phyloP scores from a whole-genome alignment of 257 asterid genomes.

The Solanum medicagineum region DNA sequence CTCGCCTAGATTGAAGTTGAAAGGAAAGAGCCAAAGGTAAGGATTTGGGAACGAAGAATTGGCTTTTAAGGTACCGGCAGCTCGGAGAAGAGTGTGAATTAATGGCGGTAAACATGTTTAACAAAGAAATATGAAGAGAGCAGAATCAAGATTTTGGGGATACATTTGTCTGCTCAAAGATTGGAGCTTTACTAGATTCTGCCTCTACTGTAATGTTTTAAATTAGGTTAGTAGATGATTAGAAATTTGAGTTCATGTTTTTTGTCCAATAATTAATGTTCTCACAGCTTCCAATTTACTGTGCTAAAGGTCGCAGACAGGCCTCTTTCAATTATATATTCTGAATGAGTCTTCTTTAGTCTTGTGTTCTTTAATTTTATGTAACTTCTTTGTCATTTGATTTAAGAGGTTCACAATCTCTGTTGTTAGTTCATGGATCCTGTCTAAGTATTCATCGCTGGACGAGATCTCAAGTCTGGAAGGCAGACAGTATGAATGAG shows the following conservation, averaged over 20 bases:
- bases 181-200: not conserved
- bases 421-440: not conserved
- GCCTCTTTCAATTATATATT: not conserved
- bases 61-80: not conserved
- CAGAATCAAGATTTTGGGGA: not conserved
- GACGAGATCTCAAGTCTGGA: not conserved
- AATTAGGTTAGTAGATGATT: not conserved
- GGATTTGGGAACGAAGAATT: not conserved
- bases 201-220: not conserved
- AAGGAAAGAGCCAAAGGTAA: not conserved
- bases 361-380: not conserved
- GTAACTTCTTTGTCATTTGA: not conserved
- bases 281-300: not conserved
- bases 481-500: not conserved
- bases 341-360: not conserved
- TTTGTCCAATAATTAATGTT: not conserved
- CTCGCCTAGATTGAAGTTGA: slow-evolving; percentile 6
- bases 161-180: not conserved
- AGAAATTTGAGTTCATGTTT: not conserved
- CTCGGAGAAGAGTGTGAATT: not conserved
- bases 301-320: not conserved
- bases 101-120: not conserved
- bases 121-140: not conserved
- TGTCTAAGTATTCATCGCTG: not conserved
- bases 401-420: not conserved